Base-by-base conservation (phyloP, 805 yeast species). In the Wickerhamomyces hampshirensis region DNA sequence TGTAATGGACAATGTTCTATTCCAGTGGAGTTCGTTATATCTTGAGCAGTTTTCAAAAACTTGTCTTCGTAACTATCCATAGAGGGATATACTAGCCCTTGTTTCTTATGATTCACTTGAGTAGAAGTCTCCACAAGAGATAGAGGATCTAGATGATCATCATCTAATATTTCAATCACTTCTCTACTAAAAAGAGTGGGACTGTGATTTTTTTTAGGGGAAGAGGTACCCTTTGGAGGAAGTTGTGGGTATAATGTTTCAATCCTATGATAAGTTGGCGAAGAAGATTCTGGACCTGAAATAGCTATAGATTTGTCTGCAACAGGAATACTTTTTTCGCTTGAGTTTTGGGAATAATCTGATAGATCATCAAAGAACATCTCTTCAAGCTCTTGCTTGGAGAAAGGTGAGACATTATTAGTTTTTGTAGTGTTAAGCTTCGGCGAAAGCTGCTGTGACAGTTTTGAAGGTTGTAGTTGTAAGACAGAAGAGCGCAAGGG, bases 261-360 rank as follows among this genome's bases (percentile, higher is more conserved):
- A 4, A 46, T 41, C 27, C 48, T 39, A 30, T 55, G 59, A 31
- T 50, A 53, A 5, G 50, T 26, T 2, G 60, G 60, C 2, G 60
- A 55, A 2, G 59, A 53, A 1, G 52, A 43, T 37, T 51, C 56
- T 18, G 46, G 39, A 1, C 45, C 57, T 17, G 51, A 44, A 3
- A 46, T 46, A 2, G 14, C 12, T 10, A 37, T 18, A 3, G 15
- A 18, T 9, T 21, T n/a, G n/a, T n/a, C n/a, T n/a, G n/a, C n/a
- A n/a, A n/a, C n/a, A n/a, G n/a, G n/a, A n/a, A n/a, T n/a, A n/a
- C n/a, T n/a, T n/a, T n/a, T n/a, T n/a, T n/a, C n/a, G n/a, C n/a
- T n/a, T 8, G 29, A 23, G 3, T 33, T 43, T 8, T 31, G 17
- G 2, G 38, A 32, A 5, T 21, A 26, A 26, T 35, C 34, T 3